Conservation (phyloP, 805 yeast genomes). For the Wickerhamiella hasegawae region DNA sequence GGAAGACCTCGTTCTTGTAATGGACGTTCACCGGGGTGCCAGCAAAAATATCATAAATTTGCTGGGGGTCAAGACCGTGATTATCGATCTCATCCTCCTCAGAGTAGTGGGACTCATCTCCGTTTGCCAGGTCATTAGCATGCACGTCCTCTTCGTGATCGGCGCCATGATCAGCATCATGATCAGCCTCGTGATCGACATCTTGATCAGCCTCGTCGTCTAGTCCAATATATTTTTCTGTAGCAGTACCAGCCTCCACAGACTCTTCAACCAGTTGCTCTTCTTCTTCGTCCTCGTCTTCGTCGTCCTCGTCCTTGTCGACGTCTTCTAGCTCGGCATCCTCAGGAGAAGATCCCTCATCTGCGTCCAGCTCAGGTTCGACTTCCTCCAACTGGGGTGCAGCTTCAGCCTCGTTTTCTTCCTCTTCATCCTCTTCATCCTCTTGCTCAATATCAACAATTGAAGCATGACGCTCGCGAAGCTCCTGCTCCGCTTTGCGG, state of each 20-base stretch:
- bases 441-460: not conserved
- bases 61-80: not conserved
- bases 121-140: not conserved
- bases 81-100: not conserved
- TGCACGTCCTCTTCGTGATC: not conserved
- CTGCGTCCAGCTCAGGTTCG: not conserved
- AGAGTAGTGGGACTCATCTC: not conserved
- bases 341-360: no score
- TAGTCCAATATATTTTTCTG: no score
- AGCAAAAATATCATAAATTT: not conserved
- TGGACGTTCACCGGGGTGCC: conserved; percentile 1
- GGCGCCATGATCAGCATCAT: not conserved
- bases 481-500: not conserved
- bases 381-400: not conserved
- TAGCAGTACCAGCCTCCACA: not conserved
- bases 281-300: not conserved
- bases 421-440: not conserved
- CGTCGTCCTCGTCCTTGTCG: no score
- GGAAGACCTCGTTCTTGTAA: not conserved
- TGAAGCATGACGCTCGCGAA: not conserved
- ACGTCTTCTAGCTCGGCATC: no score
- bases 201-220: not conserved
- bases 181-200: not conserved
- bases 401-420: not conserved
- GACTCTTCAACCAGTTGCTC: not conserved